These are phyloP conservation scores for Alternaria gansuensis DNA, from an alignment of 2,329 filamentous ascomycete species.

Conservation along the genomic window DNA sequence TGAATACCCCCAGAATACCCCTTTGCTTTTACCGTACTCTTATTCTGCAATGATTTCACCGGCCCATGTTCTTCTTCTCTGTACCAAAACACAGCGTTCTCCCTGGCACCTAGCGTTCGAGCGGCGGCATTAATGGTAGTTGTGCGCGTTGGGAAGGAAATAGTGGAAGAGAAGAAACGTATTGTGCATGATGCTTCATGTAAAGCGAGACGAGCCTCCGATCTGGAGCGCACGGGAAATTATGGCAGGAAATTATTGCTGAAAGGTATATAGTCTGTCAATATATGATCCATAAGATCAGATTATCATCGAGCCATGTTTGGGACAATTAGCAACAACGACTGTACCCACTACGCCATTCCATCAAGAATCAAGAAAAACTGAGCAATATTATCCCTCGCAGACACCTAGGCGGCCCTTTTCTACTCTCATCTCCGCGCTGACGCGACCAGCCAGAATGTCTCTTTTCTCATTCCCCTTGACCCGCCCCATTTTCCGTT, in stretches of 20 bases:
- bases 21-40: background rate
- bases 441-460: background rate
- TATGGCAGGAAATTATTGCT: background rate
- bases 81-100: constrained; percentile 21
- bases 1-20: constrained; percentile 15
- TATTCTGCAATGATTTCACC: background rate
- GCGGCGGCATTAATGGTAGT: constrained; percentile 6
- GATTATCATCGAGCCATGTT: background rate
- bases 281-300: background rate
- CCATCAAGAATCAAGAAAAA: no score
- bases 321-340: no score
- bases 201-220: background rate
- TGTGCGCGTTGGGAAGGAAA: background rate
- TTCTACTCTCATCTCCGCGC: no score
- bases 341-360: no score
- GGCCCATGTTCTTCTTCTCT: constrained; percentile 5
- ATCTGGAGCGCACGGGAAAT: background rate
- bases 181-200: background rate
- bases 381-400: no score
- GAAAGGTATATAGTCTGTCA: background rate
- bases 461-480: background rate
- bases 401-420: no score
- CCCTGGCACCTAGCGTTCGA: constrained; percentile 18
- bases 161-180: background rate
- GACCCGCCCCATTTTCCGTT: background rate